Evolutionary conservation across 1,139 yeast genomes (phyloP), one percentile per base, ranked within the genome.

Genomic region (Meyerozyma carpophila): DNA sequence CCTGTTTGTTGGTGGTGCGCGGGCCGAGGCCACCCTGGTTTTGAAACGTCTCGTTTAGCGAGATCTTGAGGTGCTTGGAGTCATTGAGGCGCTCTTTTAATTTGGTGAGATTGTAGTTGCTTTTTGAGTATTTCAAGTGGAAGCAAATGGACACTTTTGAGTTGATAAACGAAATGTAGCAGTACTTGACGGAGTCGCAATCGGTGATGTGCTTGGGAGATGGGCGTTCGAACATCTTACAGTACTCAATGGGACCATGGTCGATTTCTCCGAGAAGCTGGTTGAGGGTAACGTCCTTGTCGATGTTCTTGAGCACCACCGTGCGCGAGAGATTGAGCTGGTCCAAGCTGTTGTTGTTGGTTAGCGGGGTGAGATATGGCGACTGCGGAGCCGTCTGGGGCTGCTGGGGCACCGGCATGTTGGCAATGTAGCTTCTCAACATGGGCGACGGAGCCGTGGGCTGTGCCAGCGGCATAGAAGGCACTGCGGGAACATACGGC

Each of bases 401-500:
- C 43, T 26, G 55, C 50, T 25, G 41, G 26, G 26, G 43, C 46
- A 39, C 38, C 44, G 37, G 42, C 42, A 39, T 29, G 47, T 53
- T 47, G 52, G 63, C 16, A 48, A 58, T 43, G 42, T 26, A 41
- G 43, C 43, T 41, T 47, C 37, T 27, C 42, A 43, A 41, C 48
- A 29, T 49, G 54, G 54, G 34, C 61, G 63, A 25, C 63, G 61
- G 25, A 69, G 69, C 1, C 70, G 59, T n/a, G 24, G 37, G 11
- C 20, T 25, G 29, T 39, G 44, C 32, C 42, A 53, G 47, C 10
- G 45, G 41, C 45, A 47, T 47, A 43, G 44, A 42, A 42, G 48
- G 39, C 21, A 56, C 66, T 21, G 59, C 58, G 37, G 76, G 78
- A 40, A 78, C 73, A 55, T 78, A 84, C 0, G 93, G 93, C 1